phyloP scores from a whole-genome alignment of 2,329 filamentous ascomycete species.

The Teratosphaeria destructans region DNA sequence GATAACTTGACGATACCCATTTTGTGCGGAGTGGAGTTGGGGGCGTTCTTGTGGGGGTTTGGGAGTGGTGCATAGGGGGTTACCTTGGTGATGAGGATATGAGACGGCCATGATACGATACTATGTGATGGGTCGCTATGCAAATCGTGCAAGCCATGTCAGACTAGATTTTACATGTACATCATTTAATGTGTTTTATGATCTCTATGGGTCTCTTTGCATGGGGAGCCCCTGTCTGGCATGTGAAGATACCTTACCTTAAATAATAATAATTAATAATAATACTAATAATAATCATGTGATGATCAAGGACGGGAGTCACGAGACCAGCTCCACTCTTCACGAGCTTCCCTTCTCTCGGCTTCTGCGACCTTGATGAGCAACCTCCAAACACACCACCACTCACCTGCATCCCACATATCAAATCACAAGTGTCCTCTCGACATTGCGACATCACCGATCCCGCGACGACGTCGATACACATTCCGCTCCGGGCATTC shows the following conservation, averaged over 20 bases:
- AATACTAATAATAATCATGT: background rate
- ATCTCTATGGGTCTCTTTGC: no score
- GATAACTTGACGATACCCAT: conserved; percentile 96
- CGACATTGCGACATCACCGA: no score
- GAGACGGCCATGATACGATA: background rate
- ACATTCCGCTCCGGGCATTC: no score
- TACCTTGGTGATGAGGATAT: background rate
- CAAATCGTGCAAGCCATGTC: no score
- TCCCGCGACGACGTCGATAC: no score
- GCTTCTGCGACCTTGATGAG: background rate
- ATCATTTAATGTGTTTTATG: no score
- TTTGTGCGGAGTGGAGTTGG: conserved; percentile 77
- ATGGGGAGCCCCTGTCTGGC: no score
- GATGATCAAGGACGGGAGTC: background rate
- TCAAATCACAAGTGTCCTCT: background rate
- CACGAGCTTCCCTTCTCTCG: background rate
- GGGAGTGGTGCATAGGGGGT: background rate
- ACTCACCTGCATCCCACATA: background rate
- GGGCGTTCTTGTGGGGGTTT: conserved; percentile 66
- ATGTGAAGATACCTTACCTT: no score
- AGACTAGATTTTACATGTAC: no score
- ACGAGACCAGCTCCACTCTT: background rate
- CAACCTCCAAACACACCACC: background rate
- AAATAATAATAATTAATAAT: no score
- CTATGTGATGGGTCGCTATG: background rate